A percentile compares a stretch with the other conserved stretches of the same genome.
phyloP scores from a whole-genome alignment of 2,329 filamentous ascomycete genomes.

The Arthrobotrys entomopaga region DNA sequence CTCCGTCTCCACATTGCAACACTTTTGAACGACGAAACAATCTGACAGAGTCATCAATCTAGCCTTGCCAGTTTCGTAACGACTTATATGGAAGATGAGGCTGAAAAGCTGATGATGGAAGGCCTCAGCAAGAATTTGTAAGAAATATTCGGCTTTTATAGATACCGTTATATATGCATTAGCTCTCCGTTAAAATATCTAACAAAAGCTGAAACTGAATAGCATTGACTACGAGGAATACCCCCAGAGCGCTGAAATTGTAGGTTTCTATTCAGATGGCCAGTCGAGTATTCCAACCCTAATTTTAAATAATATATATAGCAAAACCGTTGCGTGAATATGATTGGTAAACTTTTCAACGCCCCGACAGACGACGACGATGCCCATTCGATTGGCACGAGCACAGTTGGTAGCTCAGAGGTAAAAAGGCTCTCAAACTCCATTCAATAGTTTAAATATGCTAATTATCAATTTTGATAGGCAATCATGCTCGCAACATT shows the following conservation, averaged over 20 bases:
- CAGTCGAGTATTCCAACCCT: background rate
- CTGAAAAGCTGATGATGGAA: slow-evolving; percentile 93
- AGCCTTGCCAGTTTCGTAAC: slow-evolving; percentile 93
- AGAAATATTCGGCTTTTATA: background rate
- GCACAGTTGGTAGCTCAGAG: slow-evolving; percentile 88
- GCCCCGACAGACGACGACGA: slow-evolving; percentile 71
- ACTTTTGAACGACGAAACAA: background rate
- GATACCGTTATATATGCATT: slow-evolving; percentile 60
- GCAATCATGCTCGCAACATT: slow-evolving; percentile 84
- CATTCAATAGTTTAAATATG: slow-evolving; percentile 59
- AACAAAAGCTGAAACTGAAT: background rate
- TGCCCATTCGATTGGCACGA: slow-evolving; percentile 80
- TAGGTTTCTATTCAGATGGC: slow-evolving; percentile 7
- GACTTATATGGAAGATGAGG: slow-evolving; percentile 97
- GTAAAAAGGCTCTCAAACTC: slow-evolving; percentile 61
- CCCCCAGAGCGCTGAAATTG: slow-evolving; percentile 79
- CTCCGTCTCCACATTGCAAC: slow-evolving; percentile 25
- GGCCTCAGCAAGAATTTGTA: slow-evolving; percentile 90
- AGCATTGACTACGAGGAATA: slow-evolving; percentile 85
- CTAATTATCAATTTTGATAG: slow-evolving; percentile 11
- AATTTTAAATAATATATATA: background rate
- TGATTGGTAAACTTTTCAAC: slow-evolving; percentile 91
- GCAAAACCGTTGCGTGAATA: slow-evolving; percentile 89
- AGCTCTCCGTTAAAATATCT: background rate
- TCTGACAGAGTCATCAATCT: slow-evolving; percentile 56